A percentile compares a stretch with the other conserved stretches of the same genome.
phyloP scores from a whole-genome alignment of 352 stramenopile species.

The Phytopythium sindhum region DNA sequence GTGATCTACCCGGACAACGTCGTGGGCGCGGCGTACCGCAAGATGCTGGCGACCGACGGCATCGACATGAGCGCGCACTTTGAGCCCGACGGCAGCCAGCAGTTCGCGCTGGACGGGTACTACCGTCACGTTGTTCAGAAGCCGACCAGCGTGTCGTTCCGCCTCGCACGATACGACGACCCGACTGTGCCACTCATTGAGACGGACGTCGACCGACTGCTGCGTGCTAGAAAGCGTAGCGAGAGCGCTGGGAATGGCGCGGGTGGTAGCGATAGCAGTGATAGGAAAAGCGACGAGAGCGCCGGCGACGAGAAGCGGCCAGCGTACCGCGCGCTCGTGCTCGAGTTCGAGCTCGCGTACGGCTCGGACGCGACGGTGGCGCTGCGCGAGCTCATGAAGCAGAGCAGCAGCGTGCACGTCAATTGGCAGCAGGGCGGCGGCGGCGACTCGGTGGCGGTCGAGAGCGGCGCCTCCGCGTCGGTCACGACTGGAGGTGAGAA shows the following conservation, averaged over 20 bases:
- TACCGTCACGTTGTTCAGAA: conserved; percentile 92
- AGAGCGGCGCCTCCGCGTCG: background rate
- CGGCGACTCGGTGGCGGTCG: conserved; percentile 4
- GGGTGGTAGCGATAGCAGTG: background rate
- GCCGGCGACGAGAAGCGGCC: conserved; percentile 8
- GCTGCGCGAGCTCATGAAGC: conserved; percentile 92
- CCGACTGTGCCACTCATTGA: conserved; percentile 84
- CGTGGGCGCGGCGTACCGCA: conserved; percentile 41
- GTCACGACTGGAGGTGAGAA: conserved; percentile 5
- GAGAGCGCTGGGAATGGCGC: background rate
- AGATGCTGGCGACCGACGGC: conserved; percentile 51
- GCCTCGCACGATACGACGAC: conserved; percentile 88
- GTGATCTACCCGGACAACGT: conserved; percentile 83
- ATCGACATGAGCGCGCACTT: conserved; percentile 57
- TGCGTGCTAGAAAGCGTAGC: conserved; percentile 2
- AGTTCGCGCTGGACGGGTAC: conserved; percentile 79
- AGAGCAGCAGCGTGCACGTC: conserved; percentile 80
- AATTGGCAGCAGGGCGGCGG: conserved; percentile 49
- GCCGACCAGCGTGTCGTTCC: conserved; percentile 74
- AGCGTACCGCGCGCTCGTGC: conserved; percentile 35
- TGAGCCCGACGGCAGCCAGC: conserved; percentile 35
- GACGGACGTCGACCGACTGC: conserved; percentile 83
- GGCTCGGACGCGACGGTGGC: conserved; percentile 91
- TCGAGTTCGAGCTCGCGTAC: conserved; percentile 62
- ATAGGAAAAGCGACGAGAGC: background rate